These are phyloP conservation scores for Rutstroemia sp. DNA, from an alignment of 2,329 filamentous ascomycete genomes.

Conservation along the genomic window DNA sequence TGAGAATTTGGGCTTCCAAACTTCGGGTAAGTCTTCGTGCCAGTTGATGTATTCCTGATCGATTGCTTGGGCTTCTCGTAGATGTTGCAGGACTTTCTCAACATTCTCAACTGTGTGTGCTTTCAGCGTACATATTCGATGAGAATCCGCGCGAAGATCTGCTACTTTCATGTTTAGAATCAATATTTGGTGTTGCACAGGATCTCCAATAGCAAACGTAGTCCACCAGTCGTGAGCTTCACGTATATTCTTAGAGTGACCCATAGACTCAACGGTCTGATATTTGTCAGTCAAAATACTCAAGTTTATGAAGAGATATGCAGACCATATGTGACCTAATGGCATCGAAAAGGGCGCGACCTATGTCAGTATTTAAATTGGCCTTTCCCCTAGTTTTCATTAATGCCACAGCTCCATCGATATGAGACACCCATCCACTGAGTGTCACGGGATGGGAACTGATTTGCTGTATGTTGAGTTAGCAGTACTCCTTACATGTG, in stretches of 20 bases:
- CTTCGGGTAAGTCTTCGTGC: slow-evolving; percentile 41
- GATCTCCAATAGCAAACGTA: slow-evolving; percentile 40
- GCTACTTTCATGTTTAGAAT: slow-evolving; percentile 45
- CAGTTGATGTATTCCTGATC: slow-evolving; percentile 45
- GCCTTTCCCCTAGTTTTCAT: slow-evolving; percentile 46
- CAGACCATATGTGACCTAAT: slow-evolving; percentile 52
- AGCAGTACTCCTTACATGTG: neutral
- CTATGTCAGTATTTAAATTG: slow-evolving; percentile 43
- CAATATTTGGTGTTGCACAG: slow-evolving; percentile 35
- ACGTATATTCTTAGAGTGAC: slow-evolving; percentile 40
- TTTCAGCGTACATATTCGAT: slow-evolving; percentile 39
- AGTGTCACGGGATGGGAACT: slow-evolving; percentile 46
- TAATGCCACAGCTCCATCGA: slow-evolving; percentile 51
- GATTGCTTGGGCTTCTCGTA: slow-evolving; percentile 41
- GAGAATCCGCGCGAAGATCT: slow-evolving; percentile 45
- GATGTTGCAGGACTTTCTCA: slow-evolving; percentile 42
- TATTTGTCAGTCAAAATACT: slow-evolving; percentile 39
- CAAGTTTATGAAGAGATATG: neutral
- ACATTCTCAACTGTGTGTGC: slow-evolving; percentile 40
- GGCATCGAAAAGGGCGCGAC: slow-evolving; percentile 48
- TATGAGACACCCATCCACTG: slow-evolving; percentile 52
- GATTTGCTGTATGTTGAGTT: slow-evolving; percentile 31
- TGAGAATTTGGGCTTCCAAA: slow-evolving; percentile 42
- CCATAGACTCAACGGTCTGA: slow-evolving; percentile 48
- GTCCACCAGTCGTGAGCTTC: slow-evolving; percentile 53